A percentile compares a stretch with the other conserved stretches of the same genome.
These are phyloP conservation scores for Ascochyta lentis DNA, from an alignment of 2,329 filamentous ascomycete species.

Conservation along the genomic window DNA sequence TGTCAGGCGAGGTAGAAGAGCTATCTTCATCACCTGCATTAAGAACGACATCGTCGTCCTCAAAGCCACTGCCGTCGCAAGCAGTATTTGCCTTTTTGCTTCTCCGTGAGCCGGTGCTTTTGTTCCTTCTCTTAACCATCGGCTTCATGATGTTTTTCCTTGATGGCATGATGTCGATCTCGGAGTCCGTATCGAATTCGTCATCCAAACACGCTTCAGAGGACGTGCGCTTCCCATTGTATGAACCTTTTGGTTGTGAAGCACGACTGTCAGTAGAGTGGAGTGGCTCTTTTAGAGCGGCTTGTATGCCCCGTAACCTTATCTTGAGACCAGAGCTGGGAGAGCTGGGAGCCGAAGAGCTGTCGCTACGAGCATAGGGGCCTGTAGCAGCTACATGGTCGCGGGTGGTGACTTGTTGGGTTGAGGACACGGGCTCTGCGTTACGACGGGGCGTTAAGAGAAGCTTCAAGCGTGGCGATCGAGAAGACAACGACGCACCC, in stretches of 20 bases:
- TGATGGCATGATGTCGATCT: conserved; percentile 20
- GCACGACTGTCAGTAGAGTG: neutral
- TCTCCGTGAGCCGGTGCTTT: neutral
- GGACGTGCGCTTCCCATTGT: conserved; percentile 5
- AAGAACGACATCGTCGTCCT: conserved; percentile 1
- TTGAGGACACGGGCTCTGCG: neutral
- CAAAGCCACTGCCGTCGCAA: neutral
- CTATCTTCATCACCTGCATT: conserved; percentile 2
- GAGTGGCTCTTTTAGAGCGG: conserved; percentile 6
- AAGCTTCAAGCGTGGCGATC: neutral
- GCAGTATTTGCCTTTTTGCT: neutral
- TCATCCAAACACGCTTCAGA: neutral
- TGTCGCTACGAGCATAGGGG: too few species aligned
- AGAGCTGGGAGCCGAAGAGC: neutral
- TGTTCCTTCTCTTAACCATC: neutral
- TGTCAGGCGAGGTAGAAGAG: neutral
- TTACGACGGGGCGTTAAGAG: neutral
- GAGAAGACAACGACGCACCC: neutral
- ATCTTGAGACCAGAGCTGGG: conserved; percentile 17
- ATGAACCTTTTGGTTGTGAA: neutral
- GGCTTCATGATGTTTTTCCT: neutral
- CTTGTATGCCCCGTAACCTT: conserved; percentile 19
- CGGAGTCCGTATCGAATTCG: conserved; percentile 18
- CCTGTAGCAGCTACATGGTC: neutral
- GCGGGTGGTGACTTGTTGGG: neutral